Evolutionary conservation across 2,329 filamentous ascomycete genomes (phyloP), one percentile per base, ranked within the genome.

Genomic region (Ascochyta pisi): DNA sequence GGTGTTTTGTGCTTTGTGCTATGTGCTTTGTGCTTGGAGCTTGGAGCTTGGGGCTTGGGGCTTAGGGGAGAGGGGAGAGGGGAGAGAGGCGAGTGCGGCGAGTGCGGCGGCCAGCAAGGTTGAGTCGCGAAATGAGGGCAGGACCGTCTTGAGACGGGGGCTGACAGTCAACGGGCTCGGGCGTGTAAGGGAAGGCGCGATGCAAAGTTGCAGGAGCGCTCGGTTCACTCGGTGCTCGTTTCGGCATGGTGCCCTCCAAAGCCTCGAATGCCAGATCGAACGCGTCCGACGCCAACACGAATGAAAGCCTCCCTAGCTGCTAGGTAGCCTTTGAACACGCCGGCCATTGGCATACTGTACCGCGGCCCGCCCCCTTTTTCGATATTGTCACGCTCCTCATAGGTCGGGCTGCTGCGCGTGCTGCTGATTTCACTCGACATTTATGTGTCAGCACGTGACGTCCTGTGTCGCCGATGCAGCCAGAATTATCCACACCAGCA

Each of bases 41-140:
- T 26, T 26, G 6, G 26, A 4, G 26, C 26, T 26, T 26, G 26
- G 26, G 8, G 26, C 26, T 26, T 26, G 19, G 19, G 3, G 19
- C 19, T 19, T 19, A 19, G 19, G 19, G 19, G 19, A 19, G 19
- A 19, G 19, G 19, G 19, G 19, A 19, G 19, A 19, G 19, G 19
- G 19, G 24, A 26, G 24, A 26, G 24, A 26, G 24, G 24, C 24
- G 24, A 26, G 19, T 19, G 19, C 19, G 19, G 19, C 19, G 19
- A 19, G 19, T 3, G 19, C 19, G 19, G 19, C 19, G 19, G 19
- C 19, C 19, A 19, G 19, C 19, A 19, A 19, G 19, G 19, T 19
- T 48, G 54, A 61, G 53, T 53, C 53, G 64, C 57, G 63, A 71
- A 66, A 69, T 68, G 67, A 69, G 46, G 41, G 60, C 58, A 62